Conservation (phyloP, 2,329 filamentous ascomycete genomes). For the Diaporthe ilicicola region DNA sequence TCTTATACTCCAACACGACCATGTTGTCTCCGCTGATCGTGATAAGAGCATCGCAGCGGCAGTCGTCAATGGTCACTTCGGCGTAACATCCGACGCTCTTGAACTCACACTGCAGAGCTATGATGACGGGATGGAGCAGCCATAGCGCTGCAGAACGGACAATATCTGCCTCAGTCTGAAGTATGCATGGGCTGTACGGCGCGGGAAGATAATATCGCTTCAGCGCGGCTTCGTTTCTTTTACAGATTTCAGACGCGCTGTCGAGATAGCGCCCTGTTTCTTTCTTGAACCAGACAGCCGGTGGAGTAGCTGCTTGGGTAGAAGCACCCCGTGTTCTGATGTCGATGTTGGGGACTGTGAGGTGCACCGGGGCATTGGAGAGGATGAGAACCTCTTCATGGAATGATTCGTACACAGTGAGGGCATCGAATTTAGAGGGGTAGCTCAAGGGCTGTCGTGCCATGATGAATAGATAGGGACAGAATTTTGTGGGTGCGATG, state of each 20-base stretch:
- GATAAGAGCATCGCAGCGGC: background rate
- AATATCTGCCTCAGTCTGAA: background rate
- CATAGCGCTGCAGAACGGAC: background rate
- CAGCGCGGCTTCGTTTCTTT: background rate
- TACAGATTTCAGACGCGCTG: background rate
- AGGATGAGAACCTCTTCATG: background rate
- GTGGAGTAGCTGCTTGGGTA: background rate
- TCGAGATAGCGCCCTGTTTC: background rate
- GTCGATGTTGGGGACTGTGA: background rate
- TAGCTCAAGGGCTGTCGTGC: too few species aligned
- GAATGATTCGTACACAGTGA: background rate
- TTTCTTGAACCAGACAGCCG: background rate
- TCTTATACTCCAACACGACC: background rate
- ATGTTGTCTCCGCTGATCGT: background rate
- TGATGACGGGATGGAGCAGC: background rate
- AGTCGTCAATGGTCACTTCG: background rate
- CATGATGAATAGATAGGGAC: too few species aligned
- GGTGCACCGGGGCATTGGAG: background rate
- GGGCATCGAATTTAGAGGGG: background rate
- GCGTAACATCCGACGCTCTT: background rate
- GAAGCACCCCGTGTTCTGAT: background rate
- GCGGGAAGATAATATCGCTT: background rate
- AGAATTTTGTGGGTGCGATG: too few species aligned
- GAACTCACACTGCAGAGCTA: background rate
- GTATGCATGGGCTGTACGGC: background rate